These are phyloP conservation scores for Serendipita sp. DNA, from an alignment of 768 basidiomycete genomes.

Conservation along the genomic window DNA sequence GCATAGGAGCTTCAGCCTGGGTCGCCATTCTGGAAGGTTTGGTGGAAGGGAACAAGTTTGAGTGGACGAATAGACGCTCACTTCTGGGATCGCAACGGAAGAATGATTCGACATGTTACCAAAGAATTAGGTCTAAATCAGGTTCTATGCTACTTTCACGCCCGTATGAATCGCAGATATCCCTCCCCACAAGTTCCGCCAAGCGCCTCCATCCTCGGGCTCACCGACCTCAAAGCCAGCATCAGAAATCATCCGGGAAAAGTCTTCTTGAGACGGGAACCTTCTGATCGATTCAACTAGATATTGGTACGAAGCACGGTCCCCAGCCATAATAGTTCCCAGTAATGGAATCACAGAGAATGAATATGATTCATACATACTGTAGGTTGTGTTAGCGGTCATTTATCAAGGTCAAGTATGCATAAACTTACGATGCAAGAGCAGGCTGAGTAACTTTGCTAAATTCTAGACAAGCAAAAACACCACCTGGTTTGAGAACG, in stretches of 20 bases:
- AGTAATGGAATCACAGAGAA: conserved; percentile 89
- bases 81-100: neutral
- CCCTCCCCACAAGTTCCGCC: conserved; percentile 75
- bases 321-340: conserved; percentile 92
- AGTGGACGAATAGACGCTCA: conserved; percentile 4
- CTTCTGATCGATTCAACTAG: conserved; percentile 91
- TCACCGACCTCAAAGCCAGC: conserved; percentile 66
- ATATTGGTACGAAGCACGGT: conserved; percentile 92
- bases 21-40: neutral
- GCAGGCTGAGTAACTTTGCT: conserved; percentile 82
- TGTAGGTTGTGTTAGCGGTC: conserved; percentile 18
- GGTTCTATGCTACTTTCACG: conserved; percentile 37
- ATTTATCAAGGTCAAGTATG: neutral
- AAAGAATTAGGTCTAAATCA: neutral
- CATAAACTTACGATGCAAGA: conserved; percentile 58
- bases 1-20: conserved; percentile 28
- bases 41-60: conserved; percentile 17
- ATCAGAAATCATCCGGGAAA: conserved; percentile 74
- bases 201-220: conserved; percentile 54
- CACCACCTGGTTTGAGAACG: conserved; percentile 90
- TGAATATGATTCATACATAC: conserved; percentile 86
- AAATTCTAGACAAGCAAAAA: conserved; percentile 91
- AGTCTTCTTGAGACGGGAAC: conserved; percentile 78
- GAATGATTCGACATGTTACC: neutral
- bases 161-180: conserved; percentile 74